Evolutionary conservation across 371 early-diverging fungal genomes (phyloP), one percentile per base, ranked within the genome.

Genomic region (Saksenaea vasiformis): DNA sequence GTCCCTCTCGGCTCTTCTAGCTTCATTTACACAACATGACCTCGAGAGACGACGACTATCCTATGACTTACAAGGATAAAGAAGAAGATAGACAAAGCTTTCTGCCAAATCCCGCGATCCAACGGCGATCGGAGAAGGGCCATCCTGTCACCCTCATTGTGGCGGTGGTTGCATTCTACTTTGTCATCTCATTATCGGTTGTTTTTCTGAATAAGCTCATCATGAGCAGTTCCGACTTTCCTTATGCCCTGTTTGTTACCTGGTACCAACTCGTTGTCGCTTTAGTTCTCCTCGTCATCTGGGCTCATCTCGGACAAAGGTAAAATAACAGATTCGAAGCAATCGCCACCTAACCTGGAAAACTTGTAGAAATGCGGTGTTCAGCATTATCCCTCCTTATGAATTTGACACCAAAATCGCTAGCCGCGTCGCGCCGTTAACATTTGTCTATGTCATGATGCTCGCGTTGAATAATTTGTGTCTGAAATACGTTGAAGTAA

Each of bases 141-240:
- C 80, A 89, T 60, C 72, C 87, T 5, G n/a, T 80, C 9, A 41
- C 76, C 8, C 66, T 82, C 55, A 87, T 89, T 67, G 74, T 78
- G 51, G 65, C 77, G 5, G 88, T 89, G 14, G 82, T 90, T 54
- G 76, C 80, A 44, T 90, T 89, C 60, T 90, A 90, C 67, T 89
- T 88, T 77, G 73, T 82, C 62, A 84, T 81, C 60, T 90, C 90
- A 14, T 78, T 90, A 36, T 81, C 90, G 3, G 89, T 90, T n/a
- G 90, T 90, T 24, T 90, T 89, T 58, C 74, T 90, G 54, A 90
- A 90, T 77, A 90, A 90, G 82, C 83, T 84, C 66, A 89, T 90
- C 65, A 72, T 90, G 61, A 85, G 86, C 56, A 81, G 81, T 5
- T 79, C 86, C 15, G 86, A 88, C 13, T 90, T 90, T 61, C 84